phyloP scores from a whole-genome alignment of 768 basidiomycete genomes.

The Mycena latifolia region DNA sequence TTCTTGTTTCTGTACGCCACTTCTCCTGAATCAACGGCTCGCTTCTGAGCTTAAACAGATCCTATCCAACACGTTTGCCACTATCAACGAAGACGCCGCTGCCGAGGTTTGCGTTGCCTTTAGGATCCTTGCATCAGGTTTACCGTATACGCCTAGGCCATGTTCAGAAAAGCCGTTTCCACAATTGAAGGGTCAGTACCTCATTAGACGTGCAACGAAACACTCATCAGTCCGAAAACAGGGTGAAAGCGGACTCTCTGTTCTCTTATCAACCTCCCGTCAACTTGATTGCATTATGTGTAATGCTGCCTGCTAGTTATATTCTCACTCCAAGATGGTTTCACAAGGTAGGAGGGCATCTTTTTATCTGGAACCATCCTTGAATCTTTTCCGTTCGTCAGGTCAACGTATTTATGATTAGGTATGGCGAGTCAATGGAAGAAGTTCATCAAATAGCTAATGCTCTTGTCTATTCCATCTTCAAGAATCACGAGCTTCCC shows the following conservation, averaged over 20 bases:
- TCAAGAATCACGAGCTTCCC: conserved; percentile 86
- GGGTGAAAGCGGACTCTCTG: conserved; percentile 90
- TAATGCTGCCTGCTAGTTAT: conserved; percentile 91
- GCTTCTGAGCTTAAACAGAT: conserved; percentile 65
- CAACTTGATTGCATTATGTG: conserved; percentile 87
- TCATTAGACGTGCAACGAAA: not conserved
- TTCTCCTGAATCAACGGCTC: not conserved
- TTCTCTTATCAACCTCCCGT: conserved; percentile 97
- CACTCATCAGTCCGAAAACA: conserved; percentile 36
- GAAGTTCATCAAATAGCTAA: not conserved
- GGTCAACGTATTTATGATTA: conserved; percentile 92
- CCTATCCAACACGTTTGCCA: conserved; percentile 94
- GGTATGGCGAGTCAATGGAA: conserved; percentile 52
- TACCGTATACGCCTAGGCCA: conserved; percentile 66
- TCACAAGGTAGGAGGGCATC: conserved; percentile 77
- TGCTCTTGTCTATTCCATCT: not conserved
- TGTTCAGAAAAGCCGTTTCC: conserved; percentile 94
- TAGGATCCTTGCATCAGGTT: not conserved
- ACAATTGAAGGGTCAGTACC: conserved; percentile 88
- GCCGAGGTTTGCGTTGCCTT: conserved; percentile 73
- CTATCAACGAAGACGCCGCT: conserved; percentile 91
- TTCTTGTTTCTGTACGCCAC: conserved; percentile 79
- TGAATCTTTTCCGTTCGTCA: conserved; percentile 40
- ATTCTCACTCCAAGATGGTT: conserved; percentile 96
- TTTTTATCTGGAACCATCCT: too few relatives aligned